These are phyloP conservation scores for Eucalyptus sp. DNA, from an alignment of 345 rosid species.

Conservation along the genomic window DNA sequence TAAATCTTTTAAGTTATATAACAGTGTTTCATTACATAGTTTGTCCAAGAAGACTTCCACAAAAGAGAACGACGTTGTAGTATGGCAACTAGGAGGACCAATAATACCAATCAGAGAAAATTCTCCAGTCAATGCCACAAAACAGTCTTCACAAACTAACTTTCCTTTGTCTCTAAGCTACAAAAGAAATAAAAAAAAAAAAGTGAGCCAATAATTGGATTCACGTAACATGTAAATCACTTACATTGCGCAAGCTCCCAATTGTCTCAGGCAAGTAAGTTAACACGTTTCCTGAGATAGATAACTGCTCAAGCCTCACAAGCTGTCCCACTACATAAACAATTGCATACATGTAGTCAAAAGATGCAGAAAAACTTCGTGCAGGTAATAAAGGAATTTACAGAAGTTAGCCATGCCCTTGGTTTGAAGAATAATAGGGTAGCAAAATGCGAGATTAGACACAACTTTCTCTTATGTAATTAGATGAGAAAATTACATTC, in stretches of 20 bases:
- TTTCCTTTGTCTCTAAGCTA: not conserved
- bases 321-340: conserved; percentile 75
- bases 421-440: not conserved
- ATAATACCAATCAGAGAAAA: not conserved
- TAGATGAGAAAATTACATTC: conserved; percentile 59
- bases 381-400: not conserved
- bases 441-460: not conserved
- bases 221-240: conserved; percentile 4
- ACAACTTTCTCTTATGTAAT: conserved; percentile 5
- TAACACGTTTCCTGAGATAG: conserved; percentile 67
- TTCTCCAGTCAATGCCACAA: not conserved
- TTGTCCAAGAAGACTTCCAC: not conserved
- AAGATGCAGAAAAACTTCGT: not conserved
- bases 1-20: not conserved
- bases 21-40: not conserved
- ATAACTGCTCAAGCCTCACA: conserved; percentile 76
- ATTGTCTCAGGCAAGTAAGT: conserved; percentile 74
- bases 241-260: conserved; percentile 91
- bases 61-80: not conserved
- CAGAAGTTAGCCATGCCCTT: not conserved
- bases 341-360: not conserved
- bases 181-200: not conserved
- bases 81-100: not conserved
- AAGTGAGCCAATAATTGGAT: not conserved
- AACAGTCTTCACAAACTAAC: not conserved